A percentile compares a stretch with the other conserved stretches of the same genome.
phyloP scores from a whole-genome alignment of 2,329 filamentous ascomycete species.

The Alternaria arbusti region DNA sequence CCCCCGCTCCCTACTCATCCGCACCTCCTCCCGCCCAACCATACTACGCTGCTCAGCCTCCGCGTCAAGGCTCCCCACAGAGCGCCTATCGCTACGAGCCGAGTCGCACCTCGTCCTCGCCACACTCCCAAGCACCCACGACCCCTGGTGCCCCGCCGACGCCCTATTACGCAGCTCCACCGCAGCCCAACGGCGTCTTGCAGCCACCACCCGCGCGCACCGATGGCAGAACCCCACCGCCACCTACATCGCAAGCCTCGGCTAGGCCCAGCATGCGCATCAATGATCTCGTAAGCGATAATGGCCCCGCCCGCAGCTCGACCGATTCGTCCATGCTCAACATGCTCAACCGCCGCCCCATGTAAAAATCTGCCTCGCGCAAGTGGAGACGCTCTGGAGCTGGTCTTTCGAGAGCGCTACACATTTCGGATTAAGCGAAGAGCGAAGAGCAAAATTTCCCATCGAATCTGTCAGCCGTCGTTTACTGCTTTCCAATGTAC shows the following conservation, averaged over 20 bases:
- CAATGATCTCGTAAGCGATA: constrained; percentile 50
- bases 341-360: constrained; percentile 50
- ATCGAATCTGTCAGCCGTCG: constrained; percentile 5
- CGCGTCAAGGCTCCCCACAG: constrained; percentile 51
- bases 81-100: constrained; percentile 52
- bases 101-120: constrained; percentile 51
- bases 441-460: constrained; percentile 11
- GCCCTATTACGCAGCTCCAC: constrained; percentile 42
- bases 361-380: constrained; percentile 28
- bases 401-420: constrained; percentile 38
- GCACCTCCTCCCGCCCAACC: constrained; percentile 47
- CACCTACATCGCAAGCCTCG: constrained; percentile 39
- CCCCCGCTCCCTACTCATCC: constrained; percentile 49
- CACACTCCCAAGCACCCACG: constrained; percentile 49
- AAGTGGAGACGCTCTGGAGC: constrained; percentile 31
- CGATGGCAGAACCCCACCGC: constrained; percentile 51
- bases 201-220: constrained; percentile 45
- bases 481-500: constrained; percentile 28
- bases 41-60: constrained; percentile 50
- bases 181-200: constrained; percentile 37
- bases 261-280: constrained; percentile 51
- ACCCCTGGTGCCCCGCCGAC: constrained; percentile 42
- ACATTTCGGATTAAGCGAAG: constrained; percentile 12
- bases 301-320: constrained; percentile 46
- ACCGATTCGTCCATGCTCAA: constrained; percentile 54